Base-by-base conservation (phyloP, 2,329 filamentous ascomycete genomes). In the Colletotrichum caudatum region DNA sequence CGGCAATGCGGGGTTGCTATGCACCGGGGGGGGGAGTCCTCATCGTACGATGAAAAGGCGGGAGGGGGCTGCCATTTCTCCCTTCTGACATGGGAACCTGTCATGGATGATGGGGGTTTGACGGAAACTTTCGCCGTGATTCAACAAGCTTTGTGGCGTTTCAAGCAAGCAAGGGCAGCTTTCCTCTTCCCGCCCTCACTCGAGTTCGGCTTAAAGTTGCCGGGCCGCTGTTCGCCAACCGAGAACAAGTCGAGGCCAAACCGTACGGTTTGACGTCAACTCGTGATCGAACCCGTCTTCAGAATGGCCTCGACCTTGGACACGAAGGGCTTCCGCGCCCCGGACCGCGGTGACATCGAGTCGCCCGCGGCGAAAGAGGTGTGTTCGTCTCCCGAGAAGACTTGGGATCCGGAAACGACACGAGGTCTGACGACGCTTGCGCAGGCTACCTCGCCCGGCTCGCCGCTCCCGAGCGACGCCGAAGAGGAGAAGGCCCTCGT, bases 401-500 rank as follows among this genome's bases (percentile, higher is more conserved):
- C 18, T 12, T 2, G 5, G 0, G 5, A 23, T 11, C 12, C n/a
- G 29, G 18, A 20, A 20, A 8, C 41, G 18, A 44, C 6, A 16
- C 1, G 1, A 2, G 8, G 11, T 26, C 56, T 61, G 26, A 70
- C 48, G 9, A 7, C 14, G 18, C 9, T 23, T 12, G 46, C 20
- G 8, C 9, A 71, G 69, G 59, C 64, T 23, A 26, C 39, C 18
- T 54, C 29, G 3, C 35, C 61, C 0, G 26, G 46, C 0, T 54
- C 51, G 2, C 37, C 44, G 6, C 1, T 48, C 26, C 44, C 59
- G 6, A 20, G 37, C 61, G 41, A 50, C 26, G 39, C 58, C 12
- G 69, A 68, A 23, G 69, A 78, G 54, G 81, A 83, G 61, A 82
- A 80, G 66, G 76, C 78, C 7, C 81, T 89, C 8, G 73, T 89